phyloP scores from a whole-genome alignment of 371 early-diverging fungal species.

The Basidiobolus meristosporus region DNA sequence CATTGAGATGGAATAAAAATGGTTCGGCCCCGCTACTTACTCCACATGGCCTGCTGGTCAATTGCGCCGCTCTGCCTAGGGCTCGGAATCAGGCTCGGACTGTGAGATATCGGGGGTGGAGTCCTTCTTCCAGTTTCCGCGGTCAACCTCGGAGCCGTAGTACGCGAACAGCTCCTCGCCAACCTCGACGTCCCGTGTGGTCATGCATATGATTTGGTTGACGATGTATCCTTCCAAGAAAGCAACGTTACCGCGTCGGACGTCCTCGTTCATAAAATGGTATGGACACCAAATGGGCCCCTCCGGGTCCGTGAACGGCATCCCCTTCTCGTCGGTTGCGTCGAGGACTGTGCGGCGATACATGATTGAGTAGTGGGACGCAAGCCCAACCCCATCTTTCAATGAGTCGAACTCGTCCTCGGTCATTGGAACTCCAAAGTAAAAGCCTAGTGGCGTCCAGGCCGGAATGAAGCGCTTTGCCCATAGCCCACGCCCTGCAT shows the following conservation, averaged over 20 bases:
- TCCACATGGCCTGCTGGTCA: no score
- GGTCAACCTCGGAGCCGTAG: conserved; percentile 41
- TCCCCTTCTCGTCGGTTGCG: conserved; percentile 58
- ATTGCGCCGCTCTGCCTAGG: no score
- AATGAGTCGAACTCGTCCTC: conserved; percentile 71
- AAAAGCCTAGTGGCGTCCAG: conserved; percentile 61
- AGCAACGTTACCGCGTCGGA: conserved; percentile 30
- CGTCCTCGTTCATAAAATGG: conserved; percentile 67
- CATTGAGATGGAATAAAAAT: no score
- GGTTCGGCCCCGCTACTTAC: no score
- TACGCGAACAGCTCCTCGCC: conserved; percentile 71
- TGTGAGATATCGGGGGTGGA: no score
- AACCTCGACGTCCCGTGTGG: conserved; percentile 31
- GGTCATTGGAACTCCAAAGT: conserved; percentile 84
- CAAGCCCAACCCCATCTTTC: conserved; percentile 54
- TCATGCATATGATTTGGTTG: conserved; percentile 63
- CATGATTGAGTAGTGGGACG: conserved; percentile 64
- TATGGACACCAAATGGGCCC: conserved; percentile 61
- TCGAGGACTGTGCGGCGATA: conserved; percentile 68
- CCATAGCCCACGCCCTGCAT: conserved; percentile 57
- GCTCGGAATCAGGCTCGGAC: no score
- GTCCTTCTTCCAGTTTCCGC: no score
- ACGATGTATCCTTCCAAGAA: conserved; percentile 52
- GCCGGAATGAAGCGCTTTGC: conserved; percentile 49
- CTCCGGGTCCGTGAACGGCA: conserved; percentile 38